Evolutionary conservation across 768 basidiomycete species (phyloP).

Genomic region (Asterophora lycoperdoides): DNA sequence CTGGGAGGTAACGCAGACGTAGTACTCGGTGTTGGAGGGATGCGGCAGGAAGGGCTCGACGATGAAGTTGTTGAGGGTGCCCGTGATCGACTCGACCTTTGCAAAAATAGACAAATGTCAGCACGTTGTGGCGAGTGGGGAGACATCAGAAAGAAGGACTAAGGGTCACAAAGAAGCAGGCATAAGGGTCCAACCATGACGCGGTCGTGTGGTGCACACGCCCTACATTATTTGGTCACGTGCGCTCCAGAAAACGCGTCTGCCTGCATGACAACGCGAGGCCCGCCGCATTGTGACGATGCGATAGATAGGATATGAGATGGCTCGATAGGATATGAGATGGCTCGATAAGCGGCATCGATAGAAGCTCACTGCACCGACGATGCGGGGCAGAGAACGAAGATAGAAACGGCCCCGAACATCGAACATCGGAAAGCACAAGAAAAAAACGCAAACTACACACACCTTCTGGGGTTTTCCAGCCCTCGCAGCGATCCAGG

Average conservation of each 20-base stretch:
- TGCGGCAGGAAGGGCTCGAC: conserved; percentile 99
- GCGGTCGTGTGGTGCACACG: not conserved
- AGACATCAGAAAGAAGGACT: too few species aligned
- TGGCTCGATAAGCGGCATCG: conserved; percentile 14
- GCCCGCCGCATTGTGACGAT: conserved; percentile 5
- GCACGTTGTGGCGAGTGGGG: not conserved
- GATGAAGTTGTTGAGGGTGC: conserved; percentile 96
- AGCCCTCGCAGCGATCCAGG: conserved; percentile 84
- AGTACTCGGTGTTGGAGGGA: conserved; percentile 90
- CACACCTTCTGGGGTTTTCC: conserved; percentile 89
- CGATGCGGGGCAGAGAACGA: conserved; percentile 6
- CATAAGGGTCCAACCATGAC: too few species aligned
- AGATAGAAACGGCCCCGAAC: conserved; percentile 4
- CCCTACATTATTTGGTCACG: conserved; percentile 16
- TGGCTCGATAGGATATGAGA: conserved; percentile 15
- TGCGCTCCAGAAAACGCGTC: conserved; percentile 23
- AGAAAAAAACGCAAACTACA: conserved; percentile 13
- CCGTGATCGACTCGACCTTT: conserved; percentile 91
- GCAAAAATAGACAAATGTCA: conserved; percentile 17
- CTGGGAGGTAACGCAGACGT: conserved; percentile 95
- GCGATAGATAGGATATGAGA: conserved; percentile 16
- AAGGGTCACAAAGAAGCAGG: too few species aligned
- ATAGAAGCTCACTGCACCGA: conserved; percentile 7
- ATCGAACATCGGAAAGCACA: conserved; percentile 13
- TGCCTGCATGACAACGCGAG: conserved; percentile 12